Evolutionary conservation across 2,329 filamentous ascomycete species (phyloP), one percentile per base, ranked within the genome.

Genomic region (Curvularia spicifera): DNA sequence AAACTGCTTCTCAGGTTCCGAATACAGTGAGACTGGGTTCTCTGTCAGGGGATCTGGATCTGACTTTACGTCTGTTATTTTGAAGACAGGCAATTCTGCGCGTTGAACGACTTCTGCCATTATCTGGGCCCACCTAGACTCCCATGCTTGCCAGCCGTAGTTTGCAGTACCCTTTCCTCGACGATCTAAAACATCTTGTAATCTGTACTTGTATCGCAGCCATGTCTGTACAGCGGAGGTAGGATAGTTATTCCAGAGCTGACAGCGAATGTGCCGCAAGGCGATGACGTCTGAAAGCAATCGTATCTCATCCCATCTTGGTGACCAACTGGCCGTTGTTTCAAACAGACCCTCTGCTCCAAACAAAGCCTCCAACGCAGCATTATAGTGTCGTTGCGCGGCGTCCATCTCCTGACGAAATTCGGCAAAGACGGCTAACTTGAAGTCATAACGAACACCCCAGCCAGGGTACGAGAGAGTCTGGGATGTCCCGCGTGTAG

Each of bases 391-490:
- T 43, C 93, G 87, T 70, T 91, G 83, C 0, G 95, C 93, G 22
- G 87, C 88, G 71, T 97, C 94, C 84, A 94, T 91, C 74, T 98
- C 95, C 72, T 96, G 91, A 8, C 95, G 87, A 66, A 96, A 97
- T 72, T 98, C 94, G 28, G 93, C 91, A 71, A 98, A 91, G 0
- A 97, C 83, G 6, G 89, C 94, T 18, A 93, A 84, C 75, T 99
- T 99, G 80, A 96, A 93, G 71, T 99, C 94, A 76, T 97, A 97
- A 15, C 94, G 89, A 52, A 96, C 89, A 70, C 92, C 93, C 95
- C 94, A 99, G 3, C 91, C 93, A 42, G 92, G 88, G 9, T 89
- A 81, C 1, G 93, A 91, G n/a, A 97, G 78, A 0, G 90, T 91
- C 70, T 95, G 91, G 1, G 93, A 96, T 1, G 91, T 96, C 28